These are phyloP conservation scores for Chaetomidium leptoderma DNA, from an alignment of 495 filamentous ascomycete species.

Conservation along the genomic window DNA sequence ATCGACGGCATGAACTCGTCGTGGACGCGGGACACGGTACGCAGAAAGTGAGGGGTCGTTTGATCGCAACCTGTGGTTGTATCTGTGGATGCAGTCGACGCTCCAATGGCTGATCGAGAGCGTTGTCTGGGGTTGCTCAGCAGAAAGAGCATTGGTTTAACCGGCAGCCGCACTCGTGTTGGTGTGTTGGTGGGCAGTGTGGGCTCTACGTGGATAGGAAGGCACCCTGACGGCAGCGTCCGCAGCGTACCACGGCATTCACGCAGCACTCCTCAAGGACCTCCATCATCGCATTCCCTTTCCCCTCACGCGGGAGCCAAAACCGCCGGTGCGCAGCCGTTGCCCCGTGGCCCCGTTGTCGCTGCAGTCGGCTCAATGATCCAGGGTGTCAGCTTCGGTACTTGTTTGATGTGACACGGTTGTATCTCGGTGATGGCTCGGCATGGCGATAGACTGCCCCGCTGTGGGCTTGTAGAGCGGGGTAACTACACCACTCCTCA, in stretches of 20 bases:
- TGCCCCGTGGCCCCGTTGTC: not conserved
- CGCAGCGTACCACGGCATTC: not conserved
- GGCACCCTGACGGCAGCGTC: slow-evolving; percentile 2
- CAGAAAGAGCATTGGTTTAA: not conserved
- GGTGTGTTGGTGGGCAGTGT: not conserved
- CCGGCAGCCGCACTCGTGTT: not conserved
- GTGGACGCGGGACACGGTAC: not conserved
- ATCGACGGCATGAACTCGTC: not conserved
- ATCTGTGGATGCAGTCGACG: not conserved
- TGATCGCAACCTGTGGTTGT: not conserved
- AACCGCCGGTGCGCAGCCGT: not conserved
- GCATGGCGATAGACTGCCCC: slow-evolving; percentile 14
- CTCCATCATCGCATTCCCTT: not conserved
- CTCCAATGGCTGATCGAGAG: slow-evolving; percentile 7
- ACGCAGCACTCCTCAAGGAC: not conserved
- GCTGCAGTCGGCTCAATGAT: slow-evolving; percentile 1
- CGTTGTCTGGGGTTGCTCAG: slow-evolving; percentile 1
- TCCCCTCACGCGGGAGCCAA: slow-evolving; percentile 9
- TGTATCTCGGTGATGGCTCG: slow-evolving; percentile 29
- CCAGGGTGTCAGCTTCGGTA: not conserved
- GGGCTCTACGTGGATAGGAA: not conserved
- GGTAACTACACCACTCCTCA: slow-evolving; percentile 1
- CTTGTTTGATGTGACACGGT: not conserved
- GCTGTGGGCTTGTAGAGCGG: not conserved
- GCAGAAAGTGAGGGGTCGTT: not conserved